Conservation (phyloP, 805 yeast species). For the Blastobotrys parvus region DNA sequence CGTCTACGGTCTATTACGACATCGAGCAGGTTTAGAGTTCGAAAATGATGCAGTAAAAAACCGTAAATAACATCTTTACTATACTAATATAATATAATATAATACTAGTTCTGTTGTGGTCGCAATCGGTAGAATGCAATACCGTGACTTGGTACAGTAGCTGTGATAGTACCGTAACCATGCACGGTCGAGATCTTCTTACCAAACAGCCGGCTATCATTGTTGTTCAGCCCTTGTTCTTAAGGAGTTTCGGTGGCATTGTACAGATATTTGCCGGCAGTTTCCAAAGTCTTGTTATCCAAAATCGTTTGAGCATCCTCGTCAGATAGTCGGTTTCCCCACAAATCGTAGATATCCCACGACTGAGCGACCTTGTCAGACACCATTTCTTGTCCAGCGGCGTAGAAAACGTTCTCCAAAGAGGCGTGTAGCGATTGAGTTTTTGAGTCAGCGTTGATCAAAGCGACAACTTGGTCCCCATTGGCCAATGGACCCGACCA, state of each 20-base stretch:
- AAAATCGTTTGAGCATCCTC: constrained; percentile 6
- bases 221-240: constrained; percentile 2
- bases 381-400: background rate
- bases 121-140: constrained; percentile 5
- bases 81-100: background rate
- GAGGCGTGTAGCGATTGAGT: background rate
- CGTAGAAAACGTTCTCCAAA: constrained; percentile 3
- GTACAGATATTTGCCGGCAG: constrained; percentile 2
- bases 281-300: constrained; percentile 1
- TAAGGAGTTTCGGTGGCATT: constrained; percentile 6
- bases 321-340: constrained; percentile 4
- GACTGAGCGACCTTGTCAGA: background rate
- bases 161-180: constrained; percentile 1
- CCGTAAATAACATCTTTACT: background rate
- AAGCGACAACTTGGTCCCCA: constrained; percentile 5
- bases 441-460: constrained; percentile 1
- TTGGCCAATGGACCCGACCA: constrained; percentile 5
- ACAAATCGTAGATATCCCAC: constrained; percentile 5
- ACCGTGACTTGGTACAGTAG: constrained; percentile 4
- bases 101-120: too few relatives aligned
- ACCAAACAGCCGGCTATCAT: constrained; percentile 4
- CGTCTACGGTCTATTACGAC: constrained; percentile 22
- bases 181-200: constrained; percentile 1
- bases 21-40: constrained; percentile 23
- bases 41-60: constrained; percentile 17